Evolutionary conservation across 2,329 filamentous ascomycete genomes (phyloP).

Genomic region (Alternaria tenuissima): DNA sequence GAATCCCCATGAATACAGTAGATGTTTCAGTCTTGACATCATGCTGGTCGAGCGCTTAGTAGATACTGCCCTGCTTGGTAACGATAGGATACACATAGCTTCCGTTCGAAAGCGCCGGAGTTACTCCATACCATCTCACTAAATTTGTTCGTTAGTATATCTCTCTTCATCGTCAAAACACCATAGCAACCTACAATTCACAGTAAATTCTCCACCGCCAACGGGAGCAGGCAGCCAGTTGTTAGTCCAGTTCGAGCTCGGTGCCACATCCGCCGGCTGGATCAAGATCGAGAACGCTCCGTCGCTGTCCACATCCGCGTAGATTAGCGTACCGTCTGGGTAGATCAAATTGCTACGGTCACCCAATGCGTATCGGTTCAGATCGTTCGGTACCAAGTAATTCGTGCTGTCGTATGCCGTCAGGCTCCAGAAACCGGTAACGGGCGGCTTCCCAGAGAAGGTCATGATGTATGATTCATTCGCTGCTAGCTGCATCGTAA

Average conservation of each 20-base stretch:
- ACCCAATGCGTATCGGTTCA: background rate
- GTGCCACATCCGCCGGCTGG: background rate
- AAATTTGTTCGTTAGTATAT: background rate
- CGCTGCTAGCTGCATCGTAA: background rate
- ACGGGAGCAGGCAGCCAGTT: background rate
- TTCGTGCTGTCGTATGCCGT: background rate
- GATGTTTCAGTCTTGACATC: background rate
- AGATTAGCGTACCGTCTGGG: background rate
- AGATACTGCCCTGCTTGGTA: background rate
- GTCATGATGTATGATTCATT: background rate
- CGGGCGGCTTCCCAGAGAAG: background rate
- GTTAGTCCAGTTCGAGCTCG: background rate
- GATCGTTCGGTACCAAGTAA: background rate
- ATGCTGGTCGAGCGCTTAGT: background rate
- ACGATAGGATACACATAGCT: background rate
- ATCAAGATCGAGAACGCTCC: background rate
- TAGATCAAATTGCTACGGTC: background rate
- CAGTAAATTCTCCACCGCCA: background rate
- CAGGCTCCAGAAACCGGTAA: background rate
- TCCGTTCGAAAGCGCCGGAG: background rate
- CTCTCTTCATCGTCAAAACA: background rate
- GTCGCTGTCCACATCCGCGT: background rate
- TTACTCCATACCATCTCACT: background rate
- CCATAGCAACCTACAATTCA: background rate
- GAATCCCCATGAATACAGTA: background rate